Evolutionary conservation across 2,329 filamentous ascomycete species (phyloP), one percentile per base, ranked within the genome.

Genomic region (Xylariaceae sp.): DNA sequence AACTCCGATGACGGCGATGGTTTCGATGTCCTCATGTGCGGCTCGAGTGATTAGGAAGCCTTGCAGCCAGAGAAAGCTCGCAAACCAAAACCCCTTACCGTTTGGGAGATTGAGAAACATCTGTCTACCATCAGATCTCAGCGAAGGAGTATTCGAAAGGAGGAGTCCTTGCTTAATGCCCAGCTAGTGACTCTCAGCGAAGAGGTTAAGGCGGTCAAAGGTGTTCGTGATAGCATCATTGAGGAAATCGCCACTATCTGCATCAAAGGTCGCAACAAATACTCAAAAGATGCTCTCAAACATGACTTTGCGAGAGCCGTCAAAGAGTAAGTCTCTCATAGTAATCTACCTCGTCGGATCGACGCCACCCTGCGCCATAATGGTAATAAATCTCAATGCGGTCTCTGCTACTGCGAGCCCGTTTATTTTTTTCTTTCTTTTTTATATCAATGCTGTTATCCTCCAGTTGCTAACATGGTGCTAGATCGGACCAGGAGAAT

Each of bases 261-360:
- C 57, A 83, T 86, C 53, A 68, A 71, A 12, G 75, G 74, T 3
- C 73, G 83, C 29, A 87, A 86, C 50, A 63, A 75, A 0, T 83
- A 81, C 55, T 79, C 80, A 0, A 78, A 75, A 51, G 63, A 62
- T 0, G 75, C 75, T 0, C 85, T 87, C 40, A 76, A 79, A 61
- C 66, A 72, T 9, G 80, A 86, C 51, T 86, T 84, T 63, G 80
- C 80, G 1, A 70, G 73, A 45, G 83, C 83, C 0, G 79, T 86
- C 50, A 77, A 74, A 58, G 81, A 85, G 68, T 71, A 61, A 64
- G 68, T 62, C 32, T 30, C 9, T 30, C 2, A 11, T 11, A 1
- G n/a, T 19, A n/a, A 34, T 26, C 40, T 8, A 2, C 8, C 3
- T 37, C 4, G 30, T 41, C 40, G 19, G 19, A 26, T 47, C 5